Conservation (phyloP, 768 basidiomycete species). For the Tricholomella constricta region DNA sequence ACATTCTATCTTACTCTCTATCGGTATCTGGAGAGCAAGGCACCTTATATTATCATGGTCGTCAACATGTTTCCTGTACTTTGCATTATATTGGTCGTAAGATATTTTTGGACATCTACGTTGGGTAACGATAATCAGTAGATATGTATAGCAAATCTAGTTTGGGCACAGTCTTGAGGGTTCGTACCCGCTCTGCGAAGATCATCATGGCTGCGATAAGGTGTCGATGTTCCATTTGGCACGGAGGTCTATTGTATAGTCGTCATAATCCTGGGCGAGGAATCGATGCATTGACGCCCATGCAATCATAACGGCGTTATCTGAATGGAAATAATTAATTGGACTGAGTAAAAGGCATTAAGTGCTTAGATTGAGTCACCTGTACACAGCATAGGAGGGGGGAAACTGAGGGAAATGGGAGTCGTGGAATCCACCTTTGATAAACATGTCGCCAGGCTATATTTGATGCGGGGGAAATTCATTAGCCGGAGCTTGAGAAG, state of each 20-base stretch:
- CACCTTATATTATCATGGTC: background rate
- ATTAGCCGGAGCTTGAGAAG: background rate
- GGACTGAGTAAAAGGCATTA: background rate
- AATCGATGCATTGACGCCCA: constrained; percentile 90
- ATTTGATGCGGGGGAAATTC: background rate
- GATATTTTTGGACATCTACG: background rate
- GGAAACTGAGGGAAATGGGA: constrained; percentile 59
- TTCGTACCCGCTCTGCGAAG: background rate
- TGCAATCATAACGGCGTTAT: constrained; percentile 97
- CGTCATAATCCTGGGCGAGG: constrained; percentile 57
- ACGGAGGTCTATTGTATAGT: constrained; percentile 59
- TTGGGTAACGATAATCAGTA: background rate
- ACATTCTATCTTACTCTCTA: background rate
- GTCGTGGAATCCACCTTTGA: constrained; percentile 20
- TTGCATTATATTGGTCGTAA: background rate
- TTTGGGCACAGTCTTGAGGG: background rate
- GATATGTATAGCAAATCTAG: background rate
- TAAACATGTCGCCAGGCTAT: constrained; percentile 33
- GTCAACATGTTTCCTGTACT: too few relatives aligned
- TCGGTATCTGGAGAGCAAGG: background rate
- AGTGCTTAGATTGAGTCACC: constrained; percentile 43
- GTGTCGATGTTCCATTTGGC: constrained; percentile 85
- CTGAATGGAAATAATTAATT: constrained; percentile 37
- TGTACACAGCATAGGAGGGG: constrained; percentile 81
- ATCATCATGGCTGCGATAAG: constrained; percentile 4